These are phyloP conservation scores for Cantharellus cinnabarinus DNA, from an alignment of 768 basidiomycete genomes.

Conservation along the genomic window DNA sequence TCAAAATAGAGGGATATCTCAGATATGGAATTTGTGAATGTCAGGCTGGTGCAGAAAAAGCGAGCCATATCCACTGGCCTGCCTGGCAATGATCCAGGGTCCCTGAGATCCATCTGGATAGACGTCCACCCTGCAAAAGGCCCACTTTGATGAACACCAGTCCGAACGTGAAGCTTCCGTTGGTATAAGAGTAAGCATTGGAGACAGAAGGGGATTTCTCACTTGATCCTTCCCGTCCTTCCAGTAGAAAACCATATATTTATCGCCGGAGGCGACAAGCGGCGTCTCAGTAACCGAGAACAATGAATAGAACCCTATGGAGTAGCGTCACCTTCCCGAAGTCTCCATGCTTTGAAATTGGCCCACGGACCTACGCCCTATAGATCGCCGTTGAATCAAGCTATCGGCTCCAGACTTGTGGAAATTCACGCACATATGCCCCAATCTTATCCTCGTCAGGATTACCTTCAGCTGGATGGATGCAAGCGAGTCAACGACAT, in stretches of 20 bases:
- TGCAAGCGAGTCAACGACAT: conserved; percentile 1
- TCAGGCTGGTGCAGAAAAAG: conserved; percentile 78
- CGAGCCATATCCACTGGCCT: conserved; percentile 68
- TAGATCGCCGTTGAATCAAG: no score
- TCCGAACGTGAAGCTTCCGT: conserved; percentile 54
- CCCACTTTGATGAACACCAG: conserved; percentile 31
- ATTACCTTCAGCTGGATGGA: conserved; percentile 59
- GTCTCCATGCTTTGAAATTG: no score
- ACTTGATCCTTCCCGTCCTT: conserved; percentile 74
- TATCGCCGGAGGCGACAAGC: conserved; percentile 29
- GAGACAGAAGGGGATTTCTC: not conserved
- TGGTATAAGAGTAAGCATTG: not conserved
- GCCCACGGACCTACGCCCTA: no score
- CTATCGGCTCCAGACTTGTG: no score
- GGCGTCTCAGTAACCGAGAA: conserved; percentile 17
- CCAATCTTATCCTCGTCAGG: conserved; percentile 91
- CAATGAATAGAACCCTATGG: conserved; percentile 14
- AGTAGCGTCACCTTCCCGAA: not conserved
- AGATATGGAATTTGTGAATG: conserved; percentile 69
- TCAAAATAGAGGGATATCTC: conserved; percentile 71
- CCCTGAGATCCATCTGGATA: conserved; percentile 76
- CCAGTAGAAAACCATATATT: conserved; percentile 96
- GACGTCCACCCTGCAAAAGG: conserved; percentile 41
- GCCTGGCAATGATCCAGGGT: conserved; percentile 56
- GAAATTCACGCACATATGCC: conserved; percentile 36